phyloP scores from a whole-genome alignment of 345 rosid genomes.

The Orychophragmus violaceus region DNA sequence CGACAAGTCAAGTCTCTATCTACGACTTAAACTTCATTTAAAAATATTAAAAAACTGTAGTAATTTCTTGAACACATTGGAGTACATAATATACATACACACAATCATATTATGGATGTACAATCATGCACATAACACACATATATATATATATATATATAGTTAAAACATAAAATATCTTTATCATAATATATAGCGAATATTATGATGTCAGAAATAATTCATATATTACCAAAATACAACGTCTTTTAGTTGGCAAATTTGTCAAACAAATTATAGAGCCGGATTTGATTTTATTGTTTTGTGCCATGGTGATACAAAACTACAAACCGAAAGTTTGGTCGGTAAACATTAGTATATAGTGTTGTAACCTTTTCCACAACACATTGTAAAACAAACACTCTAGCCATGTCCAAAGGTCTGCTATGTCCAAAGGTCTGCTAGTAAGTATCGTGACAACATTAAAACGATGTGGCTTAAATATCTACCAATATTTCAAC shows the following conservation, averaged over 20 bases:
- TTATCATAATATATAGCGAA: neutral
- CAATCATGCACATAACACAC: neutral
- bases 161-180: no score
- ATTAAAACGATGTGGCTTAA: neutral
- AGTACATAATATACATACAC: neutral
- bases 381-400: conserved; percentile 6
- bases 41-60: no score
- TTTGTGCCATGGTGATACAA: neutral
- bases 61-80: neutral
- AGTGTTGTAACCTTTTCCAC: conserved; percentile 5
- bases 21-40: no score
- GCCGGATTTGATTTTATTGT: neutral
- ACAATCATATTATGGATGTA: neutral
- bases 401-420: neutral
- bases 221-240: neutral
- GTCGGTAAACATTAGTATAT: no score
- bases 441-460: neutral
- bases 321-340: no score
- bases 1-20: no score
- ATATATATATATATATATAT: no score
- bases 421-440: neutral
- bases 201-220: neutral
- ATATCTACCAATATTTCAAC: neutral
- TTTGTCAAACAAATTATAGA: neutral
- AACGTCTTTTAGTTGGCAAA: conserved; percentile 3